Conservation (phyloP, 2,329 filamentous ascomycete genomes). For the Fusarium tricinctum region DNA sequence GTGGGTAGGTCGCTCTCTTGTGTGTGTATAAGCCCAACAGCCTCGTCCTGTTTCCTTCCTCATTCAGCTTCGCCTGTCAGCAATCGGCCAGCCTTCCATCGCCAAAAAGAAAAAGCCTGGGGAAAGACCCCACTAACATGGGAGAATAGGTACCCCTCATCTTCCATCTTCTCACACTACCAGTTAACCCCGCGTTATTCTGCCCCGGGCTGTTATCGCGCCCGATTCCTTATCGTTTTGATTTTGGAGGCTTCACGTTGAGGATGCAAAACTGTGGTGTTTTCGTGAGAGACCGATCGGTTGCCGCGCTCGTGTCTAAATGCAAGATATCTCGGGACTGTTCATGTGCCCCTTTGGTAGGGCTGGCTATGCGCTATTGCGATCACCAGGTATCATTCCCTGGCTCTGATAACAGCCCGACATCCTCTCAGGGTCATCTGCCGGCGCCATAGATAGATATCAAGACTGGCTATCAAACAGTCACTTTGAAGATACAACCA, state of each 20-base stretch:
- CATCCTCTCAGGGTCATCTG: constrained; percentile 28
- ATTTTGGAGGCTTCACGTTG: constrained; percentile 2
- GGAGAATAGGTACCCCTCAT: constrained; percentile 30
- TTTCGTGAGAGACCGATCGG: neutral
- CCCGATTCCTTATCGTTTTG: constrained; percentile 27
- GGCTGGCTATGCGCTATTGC: constrained; percentile 12
- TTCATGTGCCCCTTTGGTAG: constrained; percentile 14
- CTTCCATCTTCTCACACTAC: constrained; percentile 23
- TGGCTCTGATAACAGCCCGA: constrained; percentile 10
- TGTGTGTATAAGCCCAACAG: constrained; percentile 3
- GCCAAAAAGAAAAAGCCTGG: constrained; percentile 22
- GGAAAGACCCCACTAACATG: constrained; percentile 25
- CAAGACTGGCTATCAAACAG: constrained; percentile 10
- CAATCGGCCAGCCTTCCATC: constrained; percentile 1
- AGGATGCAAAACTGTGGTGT: constrained; percentile 1
- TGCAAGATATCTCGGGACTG: neutral
- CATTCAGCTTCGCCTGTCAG: constrained; percentile 11
- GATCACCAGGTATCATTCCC: constrained; percentile 23
- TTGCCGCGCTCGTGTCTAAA: constrained; percentile 9
- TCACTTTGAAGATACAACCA: neutral
- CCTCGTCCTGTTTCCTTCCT: constrained; percentile 32
- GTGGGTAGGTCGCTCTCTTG: neutral
- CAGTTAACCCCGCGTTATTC: constrained; percentile 32
- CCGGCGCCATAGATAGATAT: constrained; percentile 3
- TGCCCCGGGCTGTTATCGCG: constrained; percentile 23